Evolutionary conservation across 2,329 filamentous ascomycete species (phyloP).

Genomic region (Aspergillus phoenicis): DNA sequence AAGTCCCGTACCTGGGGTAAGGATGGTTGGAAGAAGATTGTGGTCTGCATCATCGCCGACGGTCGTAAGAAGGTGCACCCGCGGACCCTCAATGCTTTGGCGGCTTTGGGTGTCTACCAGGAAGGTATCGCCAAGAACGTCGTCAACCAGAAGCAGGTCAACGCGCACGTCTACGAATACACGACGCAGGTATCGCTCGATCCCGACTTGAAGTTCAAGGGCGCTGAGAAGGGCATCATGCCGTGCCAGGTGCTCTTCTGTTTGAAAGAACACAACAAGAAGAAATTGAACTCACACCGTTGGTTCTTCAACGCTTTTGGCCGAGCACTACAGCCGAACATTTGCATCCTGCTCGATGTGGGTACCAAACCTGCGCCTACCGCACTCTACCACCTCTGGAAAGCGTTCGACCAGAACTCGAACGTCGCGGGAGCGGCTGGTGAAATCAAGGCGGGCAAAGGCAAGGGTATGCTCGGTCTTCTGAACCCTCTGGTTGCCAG

Average conservation of each 20-base stretch:
- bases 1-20: constrained; percentile 97
- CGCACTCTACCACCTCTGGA: constrained; percentile 97
- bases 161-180: constrained; percentile 97
- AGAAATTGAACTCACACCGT: constrained; percentile 96
- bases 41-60: constrained; percentile 94
- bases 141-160: constrained; percentile 94
- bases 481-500: constrained; percentile 94
- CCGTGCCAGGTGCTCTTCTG: constrained; percentile 99
- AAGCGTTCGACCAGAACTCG: constrained; percentile 96
- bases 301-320: constrained; percentile 99
- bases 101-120: constrained; percentile 97
- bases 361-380: constrained; percentile 87
- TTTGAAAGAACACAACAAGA: constrained; percentile 94
- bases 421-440: constrained; percentile 96
- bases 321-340: constrained; percentile 86
- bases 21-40: constrained; percentile 97
- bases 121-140: constrained; percentile 98
- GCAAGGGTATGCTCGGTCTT: constrained; percentile 76
- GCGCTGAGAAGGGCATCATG: constrained; percentile 97
- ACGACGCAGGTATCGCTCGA: constrained; percentile 97
- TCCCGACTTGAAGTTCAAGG: constrained; percentile 96
- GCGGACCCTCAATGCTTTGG: constrained; percentile 87
- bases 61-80: constrained; percentile 92
- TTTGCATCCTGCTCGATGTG: constrained; percentile 95
- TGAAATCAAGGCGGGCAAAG: constrained; percentile 97